phyloP scores from a whole-genome alignment of 2,329 filamentous ascomycete genomes.

The Alternaria ethzedia region DNA sequence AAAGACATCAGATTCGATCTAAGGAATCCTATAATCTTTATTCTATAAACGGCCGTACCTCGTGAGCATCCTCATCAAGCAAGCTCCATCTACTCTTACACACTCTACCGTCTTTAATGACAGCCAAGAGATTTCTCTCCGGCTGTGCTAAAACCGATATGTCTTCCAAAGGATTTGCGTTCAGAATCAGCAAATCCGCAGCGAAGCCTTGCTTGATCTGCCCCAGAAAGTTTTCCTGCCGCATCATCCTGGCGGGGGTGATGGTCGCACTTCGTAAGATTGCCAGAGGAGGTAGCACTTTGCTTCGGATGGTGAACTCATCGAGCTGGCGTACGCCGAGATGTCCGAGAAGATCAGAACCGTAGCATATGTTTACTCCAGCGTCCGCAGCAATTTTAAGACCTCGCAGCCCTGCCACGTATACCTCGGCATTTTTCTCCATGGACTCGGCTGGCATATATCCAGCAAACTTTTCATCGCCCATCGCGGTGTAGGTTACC shows the following conservation, averaged over 20 bases:
- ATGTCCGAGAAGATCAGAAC: slow-evolving; percentile 62
- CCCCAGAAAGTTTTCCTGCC: slow-evolving; percentile 57
- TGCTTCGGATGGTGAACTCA: slow-evolving; percentile 11
- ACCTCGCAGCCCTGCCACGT: neutral
- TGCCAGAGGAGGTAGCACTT: neutral
- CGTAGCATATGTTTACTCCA: slow-evolving; percentile 63
- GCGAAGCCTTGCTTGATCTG: slow-evolving; percentile 58
- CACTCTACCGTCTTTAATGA: slow-evolving; percentile 63
- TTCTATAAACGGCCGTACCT: no score
- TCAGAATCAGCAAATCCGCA: slow-evolving; percentile 62
- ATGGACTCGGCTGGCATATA: no score
- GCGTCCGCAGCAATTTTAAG: slow-evolving; percentile 56
- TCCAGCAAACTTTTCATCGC: no score
- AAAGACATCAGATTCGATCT: no score
- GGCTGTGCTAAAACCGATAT: slow-evolving; percentile 58
- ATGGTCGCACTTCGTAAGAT: slow-evolving; percentile 9
- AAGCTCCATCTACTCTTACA: slow-evolving; percentile 24
- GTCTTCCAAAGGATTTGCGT: slow-evolving; percentile 62
- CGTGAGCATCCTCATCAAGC: no score
- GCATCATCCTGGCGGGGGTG: slow-evolving; percentile 12
- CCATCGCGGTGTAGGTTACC: slow-evolving; percentile 5
- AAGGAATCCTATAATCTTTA: no score
- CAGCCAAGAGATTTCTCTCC: slow-evolving; percentile 57
- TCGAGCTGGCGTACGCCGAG: slow-evolving; percentile 57
- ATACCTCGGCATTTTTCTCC: no score